A percentile compares a stretch with the other conserved stretches of the same genome.
Evolutionary conservation across 129 eudicot genomes (phyloP).

Genomic region (Mikania micrantha): DNA sequence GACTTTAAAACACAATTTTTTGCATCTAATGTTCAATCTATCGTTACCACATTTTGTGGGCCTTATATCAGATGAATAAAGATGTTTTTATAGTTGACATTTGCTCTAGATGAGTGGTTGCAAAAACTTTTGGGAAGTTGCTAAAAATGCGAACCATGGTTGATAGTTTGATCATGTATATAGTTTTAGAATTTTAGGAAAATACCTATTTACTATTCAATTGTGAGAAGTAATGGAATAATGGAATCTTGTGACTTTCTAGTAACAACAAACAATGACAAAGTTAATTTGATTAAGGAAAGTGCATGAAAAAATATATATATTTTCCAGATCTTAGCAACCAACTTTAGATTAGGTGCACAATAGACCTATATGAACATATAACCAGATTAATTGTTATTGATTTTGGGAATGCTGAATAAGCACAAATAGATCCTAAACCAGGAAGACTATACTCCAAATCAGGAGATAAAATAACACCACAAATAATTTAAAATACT

Average conservation of each 20-base stretch:
- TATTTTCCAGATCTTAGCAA: background rate
- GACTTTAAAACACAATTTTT: background rate
- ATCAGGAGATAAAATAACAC: too few species aligned
- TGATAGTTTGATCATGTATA: background rate
- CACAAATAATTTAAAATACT: too few species aligned
- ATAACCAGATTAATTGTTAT: too few species aligned
- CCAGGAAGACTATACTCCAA: too few species aligned
- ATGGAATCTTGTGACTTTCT: background rate
- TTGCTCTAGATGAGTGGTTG: background rate
- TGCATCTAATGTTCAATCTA: constrained; percentile 1
- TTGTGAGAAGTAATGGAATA: background rate
- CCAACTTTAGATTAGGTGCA: background rate
- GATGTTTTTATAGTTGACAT: background rate
- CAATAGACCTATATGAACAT: too few species aligned
- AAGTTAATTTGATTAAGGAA: background rate
- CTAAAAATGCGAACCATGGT: background rate
- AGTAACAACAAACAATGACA: background rate
- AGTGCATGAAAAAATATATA: background rate
- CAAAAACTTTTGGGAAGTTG: background rate
- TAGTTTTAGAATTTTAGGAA: background rate
- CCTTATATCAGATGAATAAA: background rate
- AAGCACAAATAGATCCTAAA: too few species aligned
- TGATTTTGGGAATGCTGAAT: too few species aligned
- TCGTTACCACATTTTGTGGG: background rate
- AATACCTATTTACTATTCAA: background rate